phyloP scores from a whole-genome alignment of 83 land plant species.

The Diphasiastrum complanatum region DNA sequence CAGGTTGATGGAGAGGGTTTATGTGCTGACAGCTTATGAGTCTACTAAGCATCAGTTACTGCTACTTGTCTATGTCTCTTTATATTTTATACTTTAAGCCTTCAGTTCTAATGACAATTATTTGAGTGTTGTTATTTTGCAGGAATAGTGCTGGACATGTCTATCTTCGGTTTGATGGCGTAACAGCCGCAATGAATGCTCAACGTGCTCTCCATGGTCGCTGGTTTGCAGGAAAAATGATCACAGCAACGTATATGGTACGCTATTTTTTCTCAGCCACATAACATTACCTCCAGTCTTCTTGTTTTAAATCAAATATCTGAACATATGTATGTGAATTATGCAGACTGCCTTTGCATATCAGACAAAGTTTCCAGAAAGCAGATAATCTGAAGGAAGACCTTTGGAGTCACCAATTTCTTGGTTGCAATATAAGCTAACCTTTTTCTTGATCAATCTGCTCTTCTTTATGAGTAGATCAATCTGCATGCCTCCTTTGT shows the following conservation, averaged over 20 bases:
- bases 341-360: too few relatives aligned
- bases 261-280: not conserved
- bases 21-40: not conserved
- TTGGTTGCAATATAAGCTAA: too few relatives aligned
- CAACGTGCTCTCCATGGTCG: constrained; percentile 81
- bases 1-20: not conserved
- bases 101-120: not conserved
- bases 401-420: too few relatives aligned
- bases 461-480: too few relatives aligned
- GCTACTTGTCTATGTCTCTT: not conserved
- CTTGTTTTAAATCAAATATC: too few relatives aligned
- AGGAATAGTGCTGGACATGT: constrained; percentile 81
- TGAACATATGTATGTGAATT: too few relatives aligned
- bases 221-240: constrained; percentile 92
- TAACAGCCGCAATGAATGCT: constrained; percentile 59
- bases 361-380: too few relatives aligned
- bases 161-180: constrained; percentile 65
- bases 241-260: constrained; percentile 82
- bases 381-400: too few relatives aligned
- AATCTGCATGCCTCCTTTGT: too few relatives aligned
- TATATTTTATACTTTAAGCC: not conserved
- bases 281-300: too few relatives aligned
- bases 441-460: too few relatives aligned
- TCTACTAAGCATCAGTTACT: constrained; percentile 2
- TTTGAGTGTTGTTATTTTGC: constrained; percentile 18